These are phyloP conservation scores for Flaveria brownii DNA, from an alignment of 129 eudicot genomes.

Conservation along the genomic window DNA sequence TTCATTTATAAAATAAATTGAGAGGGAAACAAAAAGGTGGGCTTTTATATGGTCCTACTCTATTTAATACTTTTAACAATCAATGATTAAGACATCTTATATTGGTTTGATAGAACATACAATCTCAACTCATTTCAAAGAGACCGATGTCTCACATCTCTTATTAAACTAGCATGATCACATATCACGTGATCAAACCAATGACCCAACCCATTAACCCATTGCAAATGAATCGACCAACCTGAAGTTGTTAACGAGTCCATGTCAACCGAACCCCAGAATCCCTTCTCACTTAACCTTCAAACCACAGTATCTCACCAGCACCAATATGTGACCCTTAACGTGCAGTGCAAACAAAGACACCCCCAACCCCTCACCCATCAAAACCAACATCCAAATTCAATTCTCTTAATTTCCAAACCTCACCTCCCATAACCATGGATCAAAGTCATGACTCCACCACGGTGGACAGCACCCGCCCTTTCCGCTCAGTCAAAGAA, in stretches of 20 bases:
- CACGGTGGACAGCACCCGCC: conserved; percentile 55
- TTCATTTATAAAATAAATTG: too few species aligned
- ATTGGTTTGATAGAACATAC: too few species aligned
- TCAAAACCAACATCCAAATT: conserved; percentile 28
- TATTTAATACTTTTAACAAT: too few species aligned
- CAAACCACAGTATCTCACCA: conserved; percentile 39
- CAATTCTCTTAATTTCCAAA: conserved; percentile 15
- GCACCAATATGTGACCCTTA: conserved; percentile 1
- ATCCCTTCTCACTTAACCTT: conserved; percentile 34
- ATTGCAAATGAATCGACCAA: too few species aligned
- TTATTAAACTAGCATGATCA: too few species aligned
- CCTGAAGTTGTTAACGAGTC: conserved; percentile 29
- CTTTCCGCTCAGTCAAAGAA: conserved; percentile 74
- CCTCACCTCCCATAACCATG: conserved; percentile 20
- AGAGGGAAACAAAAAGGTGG: too few species aligned
- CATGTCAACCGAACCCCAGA: conserved; percentile 12
- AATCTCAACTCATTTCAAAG: too few species aligned
- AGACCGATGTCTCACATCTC: too few species aligned
- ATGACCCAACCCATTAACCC: too few species aligned
- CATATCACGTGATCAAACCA: too few species aligned
- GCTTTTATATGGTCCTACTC: too few species aligned
- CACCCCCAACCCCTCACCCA: conserved; percentile 2
- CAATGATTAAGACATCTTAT: too few species aligned
- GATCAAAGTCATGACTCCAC: conserved; percentile 31
- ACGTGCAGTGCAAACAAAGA: conserved; percentile 37